Percentiles rank a stretch among this genome's conserved stretches.
These are phyloP conservation scores for Stemphylium vesicarium DNA, from an alignment of 2,329 filamentous ascomycete species.

Conservation along the genomic window DNA sequence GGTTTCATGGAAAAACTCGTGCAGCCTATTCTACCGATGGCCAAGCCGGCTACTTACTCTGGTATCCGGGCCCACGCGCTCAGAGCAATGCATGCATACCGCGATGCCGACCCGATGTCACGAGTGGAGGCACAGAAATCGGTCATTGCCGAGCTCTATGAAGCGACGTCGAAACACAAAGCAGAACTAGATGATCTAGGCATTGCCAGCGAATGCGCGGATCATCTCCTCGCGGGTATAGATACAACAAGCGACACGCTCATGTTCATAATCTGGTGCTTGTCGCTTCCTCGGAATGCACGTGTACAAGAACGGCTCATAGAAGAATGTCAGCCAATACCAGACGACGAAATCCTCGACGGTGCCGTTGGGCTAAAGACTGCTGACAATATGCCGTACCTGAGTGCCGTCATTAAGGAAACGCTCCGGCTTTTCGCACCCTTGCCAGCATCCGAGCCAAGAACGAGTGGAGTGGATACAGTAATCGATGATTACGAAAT, in stretches of 20 bases:
- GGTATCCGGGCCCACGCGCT: conserved; percentile 57
- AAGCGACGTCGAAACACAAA: conserved; percentile 3
- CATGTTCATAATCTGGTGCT: conserved; percentile 42
- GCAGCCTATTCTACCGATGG: conserved; percentile 56
- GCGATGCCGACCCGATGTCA: conserved; percentile 3
- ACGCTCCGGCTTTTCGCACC: conserved; percentile 59
- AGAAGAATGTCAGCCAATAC: conserved; percentile 49
- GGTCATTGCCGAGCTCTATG: conserved; percentile 14
- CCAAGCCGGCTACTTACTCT: conserved; percentile 59
- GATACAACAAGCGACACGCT: conserved; percentile 61
- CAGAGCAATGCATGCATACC: conserved; percentile 37
- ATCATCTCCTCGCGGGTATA: conserved; percentile 60
- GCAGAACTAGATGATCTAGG: conserved; percentile 51
- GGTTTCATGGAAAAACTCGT: conserved; percentile 49
- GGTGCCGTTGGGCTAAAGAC: conserved; percentile 32
- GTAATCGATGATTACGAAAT: conserved; percentile 48
- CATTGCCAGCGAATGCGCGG: conserved; percentile 61
- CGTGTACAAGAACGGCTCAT: conserved; percentile 55
- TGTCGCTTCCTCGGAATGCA: conserved; percentile 50
- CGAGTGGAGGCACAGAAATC: conserved; percentile 1
- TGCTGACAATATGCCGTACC: conserved; percentile 52
- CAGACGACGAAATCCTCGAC: conserved; percentile 18
- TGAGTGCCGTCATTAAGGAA: conserved; percentile 60
- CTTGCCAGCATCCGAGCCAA: conserved; percentile 59
- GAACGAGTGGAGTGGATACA: conserved; percentile 47